Evolutionary conservation across 2,329 filamentous ascomycete species (phyloP).

Genomic region (Leptographium flavum): DNA sequence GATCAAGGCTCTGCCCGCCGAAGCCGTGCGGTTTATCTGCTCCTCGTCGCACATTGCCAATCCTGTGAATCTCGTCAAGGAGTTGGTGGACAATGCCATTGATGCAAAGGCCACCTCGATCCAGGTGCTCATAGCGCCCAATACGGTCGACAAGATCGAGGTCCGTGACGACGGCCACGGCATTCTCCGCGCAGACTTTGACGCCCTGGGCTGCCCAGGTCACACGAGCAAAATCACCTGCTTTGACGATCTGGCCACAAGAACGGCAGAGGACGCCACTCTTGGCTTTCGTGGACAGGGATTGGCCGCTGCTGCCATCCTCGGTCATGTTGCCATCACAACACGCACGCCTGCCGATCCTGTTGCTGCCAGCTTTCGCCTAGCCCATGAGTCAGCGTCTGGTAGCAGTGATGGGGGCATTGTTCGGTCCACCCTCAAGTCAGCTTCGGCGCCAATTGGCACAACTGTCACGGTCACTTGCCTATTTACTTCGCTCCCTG

Average conservation of each 20-base stretch:
- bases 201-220: constrained; percentile 46
- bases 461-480: constrained; percentile 49
- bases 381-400: constrained; percentile 16
- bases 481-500: constrained; percentile 47
- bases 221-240: constrained; percentile 59
- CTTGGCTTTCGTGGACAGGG: constrained; percentile 70
- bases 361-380: constrained; percentile 35
- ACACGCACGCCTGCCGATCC: constrained; percentile 49
- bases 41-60: constrained; percentile 46
- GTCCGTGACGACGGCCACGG: constrained; percentile 63
- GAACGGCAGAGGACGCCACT: constrained; percentile 34
- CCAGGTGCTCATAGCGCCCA: constrained; percentile 47
- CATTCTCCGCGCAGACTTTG: constrained; percentile 47
- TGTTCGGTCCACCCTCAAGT: constrained; percentile 15
- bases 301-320: constrained; percentile 47
- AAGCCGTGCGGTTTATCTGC: constrained; percentile 40
- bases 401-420: constrained; percentile 22
- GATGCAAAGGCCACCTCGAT: constrained; percentile 56
- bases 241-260: constrained; percentile 44
- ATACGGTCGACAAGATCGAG: constrained; percentile 55
- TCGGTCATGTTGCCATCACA: constrained; percentile 46
- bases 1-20: constrained; percentile 33
- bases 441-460: constrained; percentile 43
- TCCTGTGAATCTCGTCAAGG: constrained; percentile 52
- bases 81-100: constrained; percentile 64